phyloP scores from a whole-genome alignment of 352 stramenopile genomes.

The Phytophthora agathidicida region DNA sequence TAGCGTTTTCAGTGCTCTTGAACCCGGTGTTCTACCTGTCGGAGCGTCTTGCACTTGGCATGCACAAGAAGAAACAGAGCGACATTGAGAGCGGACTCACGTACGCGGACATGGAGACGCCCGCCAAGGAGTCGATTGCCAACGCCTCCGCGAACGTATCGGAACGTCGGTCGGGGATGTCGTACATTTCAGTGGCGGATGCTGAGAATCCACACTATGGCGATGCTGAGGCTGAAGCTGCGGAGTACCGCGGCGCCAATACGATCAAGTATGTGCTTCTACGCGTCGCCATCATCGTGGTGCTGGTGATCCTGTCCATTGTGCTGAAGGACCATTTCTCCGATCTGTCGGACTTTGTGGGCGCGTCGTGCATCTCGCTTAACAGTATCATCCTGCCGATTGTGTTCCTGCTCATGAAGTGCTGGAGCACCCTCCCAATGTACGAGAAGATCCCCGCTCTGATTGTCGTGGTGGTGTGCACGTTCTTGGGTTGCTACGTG shows the following conservation, averaged over 20 bases:
- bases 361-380: constrained; percentile 51
- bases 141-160: constrained; percentile 33
- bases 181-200: constrained; percentile 34
- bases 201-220: constrained; percentile 31
- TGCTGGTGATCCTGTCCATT: constrained; percentile 38
- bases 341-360: constrained; percentile 61
- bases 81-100: constrained; percentile 40
- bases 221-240: constrained; percentile 37
- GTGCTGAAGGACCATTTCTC: constrained; percentile 43
- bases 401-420: constrained; percentile 57
- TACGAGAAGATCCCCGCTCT: constrained; percentile 45
- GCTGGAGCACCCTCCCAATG: constrained; percentile 41
- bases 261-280: constrained; percentile 51
- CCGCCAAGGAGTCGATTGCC: constrained; percentile 27
- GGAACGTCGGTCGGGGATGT: constrained; percentile 27
- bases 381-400: constrained; percentile 67
- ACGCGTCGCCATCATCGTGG: constrained; percentile 44
- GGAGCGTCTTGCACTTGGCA: constrained; percentile 51
- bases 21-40: constrained; percentile 49
- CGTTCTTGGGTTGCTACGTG: constrained; percentile 47
- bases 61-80: constrained; percentile 48
- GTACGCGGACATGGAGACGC: constrained; percentile 25
- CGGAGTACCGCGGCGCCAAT: constrained; percentile 43
- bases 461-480: constrained; percentile 41
- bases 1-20: constrained; percentile 44